Evolutionary conservation across 805 yeast genomes (phyloP).

Genomic region (Candida loeiensis): DNA sequence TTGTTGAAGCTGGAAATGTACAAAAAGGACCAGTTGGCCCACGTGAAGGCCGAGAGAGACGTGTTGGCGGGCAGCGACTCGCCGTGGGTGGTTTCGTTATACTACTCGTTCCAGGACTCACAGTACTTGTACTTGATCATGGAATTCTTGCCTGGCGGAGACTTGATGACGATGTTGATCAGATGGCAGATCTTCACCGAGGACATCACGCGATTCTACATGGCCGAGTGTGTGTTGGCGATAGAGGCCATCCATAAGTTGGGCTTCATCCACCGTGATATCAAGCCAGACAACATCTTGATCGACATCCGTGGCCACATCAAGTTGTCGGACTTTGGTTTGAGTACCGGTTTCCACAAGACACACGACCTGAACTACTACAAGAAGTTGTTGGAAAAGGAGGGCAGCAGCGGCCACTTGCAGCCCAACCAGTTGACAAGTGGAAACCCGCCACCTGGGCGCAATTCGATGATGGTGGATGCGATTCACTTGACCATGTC

Average conservation of each 20-base stretch:
- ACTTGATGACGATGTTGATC: constrained; percentile 90
- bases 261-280: constrained; percentile 95
- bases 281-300: constrained; percentile 93
- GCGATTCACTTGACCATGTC: constrained; percentile 95
- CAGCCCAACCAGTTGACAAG: constrained; percentile 20
- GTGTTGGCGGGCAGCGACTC: constrained; percentile 87
- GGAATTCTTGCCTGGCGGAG: constrained; percentile 67
- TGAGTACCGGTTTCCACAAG: constrained; percentile 88
- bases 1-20: constrained; percentile 88
- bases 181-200: constrained; percentile 93
- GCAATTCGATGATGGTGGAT: constrained; percentile 86
- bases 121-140: constrained; percentile 49
- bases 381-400: constrained; percentile 69
- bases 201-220: constrained; percentile 87
- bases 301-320: constrained; percentile 76
- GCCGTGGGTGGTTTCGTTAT: constrained; percentile 83
- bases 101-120: constrained; percentile 77
- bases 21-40: constrained; percentile 90
- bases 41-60: constrained; percentile 94
- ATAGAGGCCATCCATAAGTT: constrained; percentile 90
- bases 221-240: constrained; percentile 95
- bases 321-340: constrained; percentile 70
- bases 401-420: constrained; percentile 37
- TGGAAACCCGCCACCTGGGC: constrained; percentile 32
- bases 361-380: constrained; percentile 90